phyloP scores from a whole-genome alignment of 805 yeast genomes.

The Clavispora santaluciae region DNA sequence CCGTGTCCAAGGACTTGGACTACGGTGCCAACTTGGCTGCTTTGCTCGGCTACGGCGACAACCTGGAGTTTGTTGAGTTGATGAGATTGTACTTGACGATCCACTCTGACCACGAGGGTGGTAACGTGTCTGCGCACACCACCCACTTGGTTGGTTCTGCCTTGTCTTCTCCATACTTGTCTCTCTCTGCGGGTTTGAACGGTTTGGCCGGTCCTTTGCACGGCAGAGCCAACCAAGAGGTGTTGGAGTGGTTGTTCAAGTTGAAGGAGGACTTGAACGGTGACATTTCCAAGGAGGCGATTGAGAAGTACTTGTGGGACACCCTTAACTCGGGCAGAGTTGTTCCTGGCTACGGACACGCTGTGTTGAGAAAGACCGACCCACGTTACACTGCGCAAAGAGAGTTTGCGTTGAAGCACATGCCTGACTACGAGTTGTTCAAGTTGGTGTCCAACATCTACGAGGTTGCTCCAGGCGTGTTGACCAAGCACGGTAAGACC shows the following conservation, averaged over 20 bases:
- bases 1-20: slow-evolving; percentile 51
- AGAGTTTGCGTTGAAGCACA: slow-evolving; percentile 58
- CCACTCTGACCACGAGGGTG: slow-evolving; percentile 83
- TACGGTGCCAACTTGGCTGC: slow-evolving; percentile 70
- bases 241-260: slow-evolving; percentile 64
- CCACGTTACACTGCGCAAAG: slow-evolving; percentile 76
- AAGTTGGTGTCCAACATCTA: slow-evolving; percentile 61
- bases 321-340: slow-evolving; percentile 70
- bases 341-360: slow-evolving; percentile 87
- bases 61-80: slow-evolving; percentile 60
- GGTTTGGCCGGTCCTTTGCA: slow-evolving; percentile 87
- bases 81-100: slow-evolving; percentile 69
- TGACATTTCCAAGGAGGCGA: slow-evolving; percentile 46
- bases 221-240: slow-evolving; percentile 85
- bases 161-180: slow-evolving; percentile 67
- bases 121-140: slow-evolving; percentile 78
- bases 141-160: slow-evolving; percentile 83
- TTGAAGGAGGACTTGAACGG: slow-evolving; percentile 66
- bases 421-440: slow-evolving; percentile 60
- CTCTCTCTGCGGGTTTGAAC: slow-evolving; percentile 73
- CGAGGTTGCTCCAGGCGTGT: slow-evolving; percentile 69
- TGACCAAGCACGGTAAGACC: slow-evolving; percentile 76
- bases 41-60: slow-evolving; percentile 55
- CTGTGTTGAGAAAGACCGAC: slow-evolving; percentile 78
- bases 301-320: slow-evolving; percentile 67